Percentiles rank a stretch among this genome's conserved stretches.
Evolutionary conservation across 495 filamentous ascomycete genomes (phyloP).

Genomic region (Lophium mytilinum): DNA sequence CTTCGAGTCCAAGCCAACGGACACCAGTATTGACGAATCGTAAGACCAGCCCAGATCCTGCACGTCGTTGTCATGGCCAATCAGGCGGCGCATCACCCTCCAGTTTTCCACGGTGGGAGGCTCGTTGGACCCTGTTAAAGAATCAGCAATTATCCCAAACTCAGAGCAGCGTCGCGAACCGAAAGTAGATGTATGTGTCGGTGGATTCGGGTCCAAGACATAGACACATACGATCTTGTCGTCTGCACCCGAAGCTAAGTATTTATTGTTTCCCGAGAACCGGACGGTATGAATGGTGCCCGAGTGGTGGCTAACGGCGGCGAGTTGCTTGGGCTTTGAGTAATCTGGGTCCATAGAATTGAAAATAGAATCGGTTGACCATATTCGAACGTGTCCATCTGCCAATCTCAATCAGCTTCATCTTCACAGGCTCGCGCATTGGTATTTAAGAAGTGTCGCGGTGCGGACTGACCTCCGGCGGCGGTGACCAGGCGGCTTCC

Average conservation of each 20-base stretch:
- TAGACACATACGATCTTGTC: conserved; percentile 99
- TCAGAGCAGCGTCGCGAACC: conserved; percentile 45
- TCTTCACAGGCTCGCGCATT: conserved; percentile 6
- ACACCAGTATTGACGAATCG: conserved; percentile 91
- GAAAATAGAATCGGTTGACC: conserved; percentile 91
- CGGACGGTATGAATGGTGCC: conserved; percentile 95
- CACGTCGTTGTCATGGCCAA: conserved; percentile 97
- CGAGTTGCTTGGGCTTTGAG: conserved; percentile 82
- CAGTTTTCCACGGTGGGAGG: conserved; percentile 91
- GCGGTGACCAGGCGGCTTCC: conserved; percentile 84
- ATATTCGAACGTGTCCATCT: conserved; percentile 96
- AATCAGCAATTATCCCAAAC: conserved; percentile 10
- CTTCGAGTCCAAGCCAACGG: conserved; percentile 94
- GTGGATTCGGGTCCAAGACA: conserved; percentile 71
- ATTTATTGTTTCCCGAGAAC: conserved; percentile 87
- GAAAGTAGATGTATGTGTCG: conserved; percentile 63
- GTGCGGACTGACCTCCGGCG: conserved; percentile 62
- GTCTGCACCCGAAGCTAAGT: conserved; percentile 92
- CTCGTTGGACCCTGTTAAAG: conserved; percentile 67
- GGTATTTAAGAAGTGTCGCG: conserved; percentile 1
- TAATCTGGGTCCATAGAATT: conserved; percentile 59
- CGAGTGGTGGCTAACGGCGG: conserved; percentile 95
- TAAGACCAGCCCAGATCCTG: conserved; percentile 97
- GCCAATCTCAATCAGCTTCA: conserved; percentile 18
- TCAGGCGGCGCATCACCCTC: conserved; percentile 84